A percentile compares a stretch with the other conserved stretches of the same genome.
Evolutionary conservation across 257 asterid genomes (phyloP).

Genomic region (Rhazya stricta): DNA sequence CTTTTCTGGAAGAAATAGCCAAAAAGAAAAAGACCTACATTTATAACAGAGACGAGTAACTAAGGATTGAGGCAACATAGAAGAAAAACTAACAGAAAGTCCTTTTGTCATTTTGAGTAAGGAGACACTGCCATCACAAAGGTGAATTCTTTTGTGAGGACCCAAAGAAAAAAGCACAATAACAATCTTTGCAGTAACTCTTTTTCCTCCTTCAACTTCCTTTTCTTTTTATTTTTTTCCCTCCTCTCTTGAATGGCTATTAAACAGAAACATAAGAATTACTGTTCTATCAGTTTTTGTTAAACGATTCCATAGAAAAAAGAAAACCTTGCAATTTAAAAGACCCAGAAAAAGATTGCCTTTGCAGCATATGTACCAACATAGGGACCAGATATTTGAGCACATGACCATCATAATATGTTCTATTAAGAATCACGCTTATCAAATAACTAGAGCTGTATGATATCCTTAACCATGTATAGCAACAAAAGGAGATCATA

Average conservation of each 20-base stretch:
- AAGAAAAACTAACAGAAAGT: not conserved
- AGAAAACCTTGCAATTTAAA: not conserved
- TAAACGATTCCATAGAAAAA: not conserved
- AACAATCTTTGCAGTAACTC: not conserved
- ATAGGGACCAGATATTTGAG: not conserved
- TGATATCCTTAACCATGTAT: not conserved
- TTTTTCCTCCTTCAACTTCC: too few species aligned
- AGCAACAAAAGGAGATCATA: not conserved
- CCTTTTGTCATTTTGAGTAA: not conserved
- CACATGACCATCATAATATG: not conserved
- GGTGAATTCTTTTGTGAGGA: not conserved
- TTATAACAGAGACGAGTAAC: not conserved
- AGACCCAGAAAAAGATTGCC: not conserved
- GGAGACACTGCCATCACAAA: not conserved
- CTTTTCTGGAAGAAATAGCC: not conserved
- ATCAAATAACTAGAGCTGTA: not conserved
- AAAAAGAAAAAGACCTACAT: not conserved
- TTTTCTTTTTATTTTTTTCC: not conserved
- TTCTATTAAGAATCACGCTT: not conserved
- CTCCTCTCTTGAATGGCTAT: not conserved
- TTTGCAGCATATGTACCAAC: not conserved
- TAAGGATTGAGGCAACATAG: not conserved
- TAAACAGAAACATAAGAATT: not conserved
- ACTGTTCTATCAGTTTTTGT: not conserved
- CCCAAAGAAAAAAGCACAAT: not conserved